These are phyloP conservation scores for Glycyrrhiza uralensis DNA, from an alignment of 306 rosid species.

Conservation along the genomic window DNA sequence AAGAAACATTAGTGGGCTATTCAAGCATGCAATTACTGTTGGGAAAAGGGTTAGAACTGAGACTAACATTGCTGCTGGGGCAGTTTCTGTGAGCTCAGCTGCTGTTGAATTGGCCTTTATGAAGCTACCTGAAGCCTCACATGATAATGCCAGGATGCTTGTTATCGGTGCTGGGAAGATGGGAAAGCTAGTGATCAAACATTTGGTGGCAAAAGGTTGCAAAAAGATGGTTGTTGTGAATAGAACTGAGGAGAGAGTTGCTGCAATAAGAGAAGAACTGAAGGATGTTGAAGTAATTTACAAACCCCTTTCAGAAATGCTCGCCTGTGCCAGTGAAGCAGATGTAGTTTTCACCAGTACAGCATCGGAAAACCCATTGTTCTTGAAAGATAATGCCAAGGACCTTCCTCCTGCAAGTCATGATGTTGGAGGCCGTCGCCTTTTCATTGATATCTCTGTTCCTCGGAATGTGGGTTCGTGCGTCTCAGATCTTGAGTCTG, in stretches of 20 bases:
- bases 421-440: constrained; percentile 68
- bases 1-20: constrained; percentile 88
- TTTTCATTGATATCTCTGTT: constrained; percentile 86
- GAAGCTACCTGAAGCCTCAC: constrained; percentile 81
- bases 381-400: constrained; percentile 65
- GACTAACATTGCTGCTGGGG: constrained; percentile 96
- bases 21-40: constrained; percentile 96
- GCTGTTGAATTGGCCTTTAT: constrained; percentile 90
- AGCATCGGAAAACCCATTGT: constrained; percentile 84
- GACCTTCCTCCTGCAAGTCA: constrained; percentile 66
- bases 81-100: constrained; percentile 98
- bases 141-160: constrained; percentile 67
- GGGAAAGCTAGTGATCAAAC: constrained; percentile 98
- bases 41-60: constrained; percentile 98
- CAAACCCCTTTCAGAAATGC: constrained; percentile 87
- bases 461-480: constrained; percentile 94
- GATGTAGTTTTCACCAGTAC: constrained; percentile 91
- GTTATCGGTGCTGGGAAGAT: constrained; percentile 96
- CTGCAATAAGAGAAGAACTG: constrained; percentile 68
- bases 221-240: constrained; percentile 84
- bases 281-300: constrained; percentile 71
- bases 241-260: constrained; percentile 85
- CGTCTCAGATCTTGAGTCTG: constrained; percentile 62
- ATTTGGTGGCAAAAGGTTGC: constrained; percentile 92
- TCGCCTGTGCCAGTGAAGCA: constrained; percentile 65